phyloP scores from a whole-genome alignment of 1,284 basidiomycete genomes.

The Naganishia cerealis region DNA sequence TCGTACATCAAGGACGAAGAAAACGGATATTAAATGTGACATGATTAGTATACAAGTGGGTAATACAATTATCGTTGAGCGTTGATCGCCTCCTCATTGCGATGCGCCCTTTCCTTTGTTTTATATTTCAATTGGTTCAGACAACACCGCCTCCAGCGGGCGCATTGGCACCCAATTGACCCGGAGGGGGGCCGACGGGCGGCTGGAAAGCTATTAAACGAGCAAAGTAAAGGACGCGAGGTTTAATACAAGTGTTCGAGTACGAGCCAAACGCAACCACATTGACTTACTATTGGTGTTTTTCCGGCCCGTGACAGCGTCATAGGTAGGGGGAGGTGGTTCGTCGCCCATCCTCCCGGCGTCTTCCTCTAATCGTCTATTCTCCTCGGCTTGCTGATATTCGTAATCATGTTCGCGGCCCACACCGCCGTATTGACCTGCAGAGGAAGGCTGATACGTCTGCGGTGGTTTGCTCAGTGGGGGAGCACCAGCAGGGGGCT shows the following conservation, averaged over 20 bases:
- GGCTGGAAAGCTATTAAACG: slow-evolving; percentile 24
- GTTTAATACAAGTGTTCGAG: not conserved
- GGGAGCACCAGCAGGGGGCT: slow-evolving; percentile 35
- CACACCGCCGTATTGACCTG: slow-evolving; percentile 40
- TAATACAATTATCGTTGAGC: too few relatives aligned
- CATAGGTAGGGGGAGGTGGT: slow-evolving; percentile 45
- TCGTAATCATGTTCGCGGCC: slow-evolving; percentile 49
- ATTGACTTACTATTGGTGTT: slow-evolving; percentile 1
- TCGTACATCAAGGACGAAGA: too few relatives aligned
- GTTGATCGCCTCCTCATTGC: not conserved
- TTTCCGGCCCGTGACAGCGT: slow-evolving; percentile 40
- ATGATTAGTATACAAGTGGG: too few relatives aligned
- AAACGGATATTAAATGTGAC: too few relatives aligned
- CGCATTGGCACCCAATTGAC: not conserved
- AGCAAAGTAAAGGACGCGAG: not conserved
- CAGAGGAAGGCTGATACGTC: slow-evolving; percentile 47
- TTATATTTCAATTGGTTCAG: not conserved
- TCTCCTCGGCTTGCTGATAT: slow-evolving; percentile 50
- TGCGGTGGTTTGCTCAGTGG: slow-evolving; percentile 38
- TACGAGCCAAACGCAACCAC: not conserved
- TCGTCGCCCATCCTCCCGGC: slow-evolving; percentile 26
- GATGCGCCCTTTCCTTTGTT: not conserved
- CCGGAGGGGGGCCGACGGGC: slow-evolving; percentile 27
- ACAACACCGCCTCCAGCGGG: slow-evolving; percentile 24
- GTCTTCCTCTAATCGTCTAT: slow-evolving; percentile 42